Base-by-base conservation (phyloP, 2,329 filamentous ascomycete genomes). In the Trichoderma koningii region DNA sequence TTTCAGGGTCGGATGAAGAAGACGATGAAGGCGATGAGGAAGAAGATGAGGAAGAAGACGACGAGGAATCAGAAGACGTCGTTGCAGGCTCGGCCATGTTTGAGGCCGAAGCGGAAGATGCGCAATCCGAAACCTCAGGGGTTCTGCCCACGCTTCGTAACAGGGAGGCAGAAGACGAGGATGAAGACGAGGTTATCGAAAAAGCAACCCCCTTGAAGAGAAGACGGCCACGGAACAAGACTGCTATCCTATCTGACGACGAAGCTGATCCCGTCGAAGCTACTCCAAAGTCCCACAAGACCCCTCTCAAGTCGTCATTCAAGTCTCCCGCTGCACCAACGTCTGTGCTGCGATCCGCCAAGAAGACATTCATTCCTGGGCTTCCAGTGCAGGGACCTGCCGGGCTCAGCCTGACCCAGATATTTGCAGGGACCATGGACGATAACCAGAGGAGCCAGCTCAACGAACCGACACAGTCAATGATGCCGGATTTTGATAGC, bases 401-500 rank as follows among this genome's bases (percentile, higher is more conserved):
- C 42, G 87, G 87, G 3, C 78, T 96, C 48, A 90, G 92, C 10
- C 82, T 97, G 51, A 96, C 92, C 0, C 93, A 97, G 71, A 94
- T 95, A 68, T 97, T 97, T 73, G 91, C 90, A 5, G 92, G 92
- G 14, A 97, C 93, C 1, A 90, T 97, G 87, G 92, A 91, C 55
- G 87, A 81, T 74, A 86, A 82, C 69, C 83, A 86, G 70, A 69
- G 72, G 65, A 70, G 71, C 69, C 63, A 70, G 19, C 64, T 64
- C 34, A 65, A 67, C n/a, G 74, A 70, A 9, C 76, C 76, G 42
- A 78, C 76, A 1, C 76, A 83, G 19, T 82, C 82, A 7, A 76
- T 80, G 66, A 84, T 87, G 74, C 87, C 89, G 3, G 83, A 83
- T 45, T 81, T 88, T 34, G 81, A 84, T 42, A 77, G 78, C 63